These are phyloP conservation scores for Mycena capillaripes DNA, from an alignment of 768 basidiomycete species.

Conservation along the genomic window DNA sequence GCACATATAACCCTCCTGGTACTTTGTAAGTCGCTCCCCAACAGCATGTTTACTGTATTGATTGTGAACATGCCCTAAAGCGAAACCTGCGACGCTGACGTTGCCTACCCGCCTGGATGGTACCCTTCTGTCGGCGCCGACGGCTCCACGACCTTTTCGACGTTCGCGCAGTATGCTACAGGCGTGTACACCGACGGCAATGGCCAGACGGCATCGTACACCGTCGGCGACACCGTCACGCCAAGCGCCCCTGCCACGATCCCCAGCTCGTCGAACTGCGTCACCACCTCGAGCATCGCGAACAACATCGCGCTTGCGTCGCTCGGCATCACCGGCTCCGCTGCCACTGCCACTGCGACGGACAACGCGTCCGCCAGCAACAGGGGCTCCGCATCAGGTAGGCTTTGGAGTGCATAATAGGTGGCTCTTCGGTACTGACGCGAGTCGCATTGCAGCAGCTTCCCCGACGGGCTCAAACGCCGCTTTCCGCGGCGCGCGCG, in stretches of 20 bases:
- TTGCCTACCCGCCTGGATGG: slow-evolving; percentile 63
- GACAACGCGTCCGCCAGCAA: background rate
- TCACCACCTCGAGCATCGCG: slow-evolving; percentile 51
- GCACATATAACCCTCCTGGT: slow-evolving; percentile 57
- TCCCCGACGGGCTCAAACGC: slow-evolving; percentile 5
- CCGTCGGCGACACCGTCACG: slow-evolving; percentile 56
- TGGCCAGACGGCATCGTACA: slow-evolving; percentile 45
- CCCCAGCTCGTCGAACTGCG: slow-evolving; percentile 58
- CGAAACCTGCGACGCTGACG: slow-evolving; percentile 59
- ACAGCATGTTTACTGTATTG: background rate
- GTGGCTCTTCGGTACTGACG: background rate
- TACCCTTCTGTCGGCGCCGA: slow-evolving; percentile 55
- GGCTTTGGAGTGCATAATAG: background rate
- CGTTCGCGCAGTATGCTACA: slow-evolving; percentile 59
- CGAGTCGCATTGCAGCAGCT: background rate
- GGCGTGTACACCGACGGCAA: slow-evolving; percentile 50
- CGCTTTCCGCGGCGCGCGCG: slow-evolving; percentile 1
- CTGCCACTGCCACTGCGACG: background rate
- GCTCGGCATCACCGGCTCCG: background rate
- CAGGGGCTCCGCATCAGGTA: background rate
- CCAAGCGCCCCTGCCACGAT: slow-evolving; percentile 51
- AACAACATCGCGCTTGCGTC: slow-evolving; percentile 53
- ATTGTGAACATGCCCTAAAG: slow-evolving; percentile 33
- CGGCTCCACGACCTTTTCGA: slow-evolving; percentile 55
- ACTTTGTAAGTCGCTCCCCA: slow-evolving; percentile 57